Evolutionary conservation across 2,329 filamentous ascomycete genomes (phyloP).

Genomic region (Monilinia fructicola): DNA sequence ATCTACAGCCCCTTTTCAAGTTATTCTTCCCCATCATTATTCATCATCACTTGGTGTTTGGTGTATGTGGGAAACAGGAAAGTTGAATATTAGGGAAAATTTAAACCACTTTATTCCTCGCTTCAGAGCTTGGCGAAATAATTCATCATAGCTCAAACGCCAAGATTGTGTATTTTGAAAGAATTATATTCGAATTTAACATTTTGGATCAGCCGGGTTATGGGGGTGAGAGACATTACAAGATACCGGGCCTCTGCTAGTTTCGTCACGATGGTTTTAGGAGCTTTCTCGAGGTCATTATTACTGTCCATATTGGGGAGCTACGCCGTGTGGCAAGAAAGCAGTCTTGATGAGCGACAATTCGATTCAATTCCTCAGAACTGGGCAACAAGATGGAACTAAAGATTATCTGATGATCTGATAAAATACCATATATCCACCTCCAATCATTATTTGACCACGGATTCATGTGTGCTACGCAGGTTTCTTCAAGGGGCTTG

Average conservation of each 20-base stretch:
- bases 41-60: not conserved
- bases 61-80: too few relatives aligned
- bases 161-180: too few relatives aligned
- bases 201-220: conserved; percentile 42
- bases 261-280: too few relatives aligned
- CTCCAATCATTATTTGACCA: not conserved
- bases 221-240: conserved; percentile 26
- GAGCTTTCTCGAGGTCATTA: conserved; percentile 11
- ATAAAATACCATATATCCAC: not conserved
- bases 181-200: too few relatives aligned
- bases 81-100: too few relatives aligned
- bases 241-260: conserved; percentile 26
- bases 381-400: not conserved
- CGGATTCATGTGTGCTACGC: not conserved
- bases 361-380: not conserved
- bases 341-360: not conserved
- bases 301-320: not conserved
- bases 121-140: too few relatives aligned
- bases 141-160: not conserved
- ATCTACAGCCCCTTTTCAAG: too few relatives aligned
- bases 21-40: not conserved
- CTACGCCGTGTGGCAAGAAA: not conserved
- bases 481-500: not conserved
- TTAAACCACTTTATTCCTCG: too few relatives aligned
- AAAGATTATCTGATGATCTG: conserved; percentile 10